Conservation (phyloP, 441 rosid genomes). For the Gossypium gossypioides region DNA sequence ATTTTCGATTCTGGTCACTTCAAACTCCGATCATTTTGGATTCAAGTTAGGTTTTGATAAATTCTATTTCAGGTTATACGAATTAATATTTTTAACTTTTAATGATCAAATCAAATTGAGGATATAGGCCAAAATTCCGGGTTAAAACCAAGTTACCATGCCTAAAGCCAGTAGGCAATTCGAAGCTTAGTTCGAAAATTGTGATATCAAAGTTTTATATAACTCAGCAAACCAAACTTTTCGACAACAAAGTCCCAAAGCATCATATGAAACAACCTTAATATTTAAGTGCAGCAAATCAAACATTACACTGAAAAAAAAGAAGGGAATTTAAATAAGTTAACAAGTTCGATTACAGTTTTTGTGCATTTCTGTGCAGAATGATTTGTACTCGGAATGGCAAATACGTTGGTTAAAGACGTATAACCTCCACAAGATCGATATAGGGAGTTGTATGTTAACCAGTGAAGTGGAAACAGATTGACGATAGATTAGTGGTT, state of each 20-base stretch:
- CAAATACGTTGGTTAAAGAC: conserved; percentile 10
- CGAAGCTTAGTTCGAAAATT: not conserved
- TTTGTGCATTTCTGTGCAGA: not conserved
- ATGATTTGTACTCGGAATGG: not conserved
- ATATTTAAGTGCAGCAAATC: not conserved
- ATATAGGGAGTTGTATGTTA: not conserved
- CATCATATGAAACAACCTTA: not conserved
- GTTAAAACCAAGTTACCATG: not conserved
- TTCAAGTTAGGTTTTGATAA: too few species aligned
- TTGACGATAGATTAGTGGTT: not conserved
- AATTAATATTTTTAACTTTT: too few species aligned
- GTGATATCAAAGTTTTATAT: not conserved
- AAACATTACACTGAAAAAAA: not conserved
- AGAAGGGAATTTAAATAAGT: not conserved
- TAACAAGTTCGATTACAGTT: conserved; percentile 1
- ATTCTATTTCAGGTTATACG: too few species aligned
- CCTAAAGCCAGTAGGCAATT: not conserved
- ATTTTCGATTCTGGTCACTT: too few species aligned
- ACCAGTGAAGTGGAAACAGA: not conserved
- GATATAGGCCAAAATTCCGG: too few species aligned
- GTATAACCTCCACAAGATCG: conserved; percentile 3
- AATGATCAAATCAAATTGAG: too few species aligned
- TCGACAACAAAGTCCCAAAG: not conserved
- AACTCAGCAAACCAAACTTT: not conserved
- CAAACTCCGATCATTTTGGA: too few species aligned